Percentiles rank a stretch among this genome's conserved stretches.
phyloP scores from a whole-genome alignment of 2,329 filamentous ascomycete genomes.

The Sarocladium brachiariae region DNA sequence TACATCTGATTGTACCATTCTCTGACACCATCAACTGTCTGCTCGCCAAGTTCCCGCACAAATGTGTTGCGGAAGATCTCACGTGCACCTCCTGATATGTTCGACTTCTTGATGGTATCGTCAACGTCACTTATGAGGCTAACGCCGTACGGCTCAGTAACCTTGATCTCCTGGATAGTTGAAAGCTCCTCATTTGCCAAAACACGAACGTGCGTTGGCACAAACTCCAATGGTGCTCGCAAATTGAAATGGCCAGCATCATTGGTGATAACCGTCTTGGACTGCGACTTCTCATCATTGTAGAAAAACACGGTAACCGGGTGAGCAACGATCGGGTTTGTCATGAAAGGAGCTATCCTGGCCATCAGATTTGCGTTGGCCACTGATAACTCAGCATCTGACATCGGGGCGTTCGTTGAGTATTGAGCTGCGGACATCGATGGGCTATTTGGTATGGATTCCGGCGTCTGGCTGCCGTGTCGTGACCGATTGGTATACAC shows the following conservation, averaged over 20 bases:
- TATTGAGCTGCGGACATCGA: slow-evolving; percentile 29
- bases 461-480: slow-evolving; percentile 28
- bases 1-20: slow-evolving; percentile 83
- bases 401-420: slow-evolving; percentile 50
- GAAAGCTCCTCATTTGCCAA: slow-evolving; percentile 81
- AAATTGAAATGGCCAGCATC: slow-evolving; percentile 82
- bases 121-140: slow-evolving; percentile 97
- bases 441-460: slow-evolving; percentile 38
- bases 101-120: slow-evolving; percentile 94
- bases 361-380: slow-evolving; percentile 87
- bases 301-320: slow-evolving; percentile 95
- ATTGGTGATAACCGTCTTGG: slow-evolving; percentile 77
- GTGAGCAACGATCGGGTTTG: slow-evolving; percentile 67
- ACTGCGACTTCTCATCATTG: slow-evolving; percentile 75
- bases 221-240: slow-evolving; percentile 75
- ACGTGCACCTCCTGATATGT: slow-evolving; percentile 76
- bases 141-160: slow-evolving; percentile 73
- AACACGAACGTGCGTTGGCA: slow-evolving; percentile 83
- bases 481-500: slow-evolving; percentile 22
- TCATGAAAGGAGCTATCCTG: slow-evolving; percentile 81
- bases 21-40: slow-evolving; percentile 78
- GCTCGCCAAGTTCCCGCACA: slow-evolving; percentile 72
- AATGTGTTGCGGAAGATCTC: slow-evolving; percentile 98
- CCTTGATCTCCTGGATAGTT: slow-evolving; percentile 66
- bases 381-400: slow-evolving; percentile 63